Conservation (phyloP, 305 asterid species). For the Solanum hybrid region DNA sequence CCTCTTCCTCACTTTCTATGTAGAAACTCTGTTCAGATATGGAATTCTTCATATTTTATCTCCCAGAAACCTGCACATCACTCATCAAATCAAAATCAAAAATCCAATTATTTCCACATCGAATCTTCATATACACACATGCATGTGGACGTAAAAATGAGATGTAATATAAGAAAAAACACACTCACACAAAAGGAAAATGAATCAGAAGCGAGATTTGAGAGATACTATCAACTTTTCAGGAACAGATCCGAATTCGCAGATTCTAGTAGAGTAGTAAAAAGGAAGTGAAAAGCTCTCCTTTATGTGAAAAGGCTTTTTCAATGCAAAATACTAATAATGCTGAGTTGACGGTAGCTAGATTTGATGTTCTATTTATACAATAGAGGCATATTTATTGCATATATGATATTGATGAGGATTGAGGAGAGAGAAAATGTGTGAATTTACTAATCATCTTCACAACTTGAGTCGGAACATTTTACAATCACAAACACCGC, state of each 20-base stretch:
- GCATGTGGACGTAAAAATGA: not conserved
- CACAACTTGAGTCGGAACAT: not conserved
- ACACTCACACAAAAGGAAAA: not conserved
- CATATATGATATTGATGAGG: not conserved
- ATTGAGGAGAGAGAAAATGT: not conserved
- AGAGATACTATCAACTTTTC: not conserved
- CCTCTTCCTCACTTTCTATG: conserved; percentile 62
- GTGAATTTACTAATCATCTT: not conserved
- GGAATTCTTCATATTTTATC: conserved; percentile 22
- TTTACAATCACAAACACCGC: not conserved
- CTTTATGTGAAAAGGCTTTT: not conserved
- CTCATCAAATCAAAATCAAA: not conserved
- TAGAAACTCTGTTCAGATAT: conserved; percentile 26
- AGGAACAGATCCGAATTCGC: not conserved
- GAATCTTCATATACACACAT: not conserved
- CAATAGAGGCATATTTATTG: not conserved
- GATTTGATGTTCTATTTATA: not conserved
- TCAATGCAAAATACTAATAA: not conserved
- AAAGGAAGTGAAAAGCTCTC: not conserved
- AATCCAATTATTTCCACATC: not conserved
- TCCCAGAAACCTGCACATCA: not conserved
- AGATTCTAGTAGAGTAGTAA: not conserved
- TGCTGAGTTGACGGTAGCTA: not conserved
- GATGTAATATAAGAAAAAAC: not conserved
- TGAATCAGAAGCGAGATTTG: not conserved